Evolutionary conservation across 2,329 filamentous ascomycete species (phyloP).

Genomic region (Huntiella decipiens): DNA sequence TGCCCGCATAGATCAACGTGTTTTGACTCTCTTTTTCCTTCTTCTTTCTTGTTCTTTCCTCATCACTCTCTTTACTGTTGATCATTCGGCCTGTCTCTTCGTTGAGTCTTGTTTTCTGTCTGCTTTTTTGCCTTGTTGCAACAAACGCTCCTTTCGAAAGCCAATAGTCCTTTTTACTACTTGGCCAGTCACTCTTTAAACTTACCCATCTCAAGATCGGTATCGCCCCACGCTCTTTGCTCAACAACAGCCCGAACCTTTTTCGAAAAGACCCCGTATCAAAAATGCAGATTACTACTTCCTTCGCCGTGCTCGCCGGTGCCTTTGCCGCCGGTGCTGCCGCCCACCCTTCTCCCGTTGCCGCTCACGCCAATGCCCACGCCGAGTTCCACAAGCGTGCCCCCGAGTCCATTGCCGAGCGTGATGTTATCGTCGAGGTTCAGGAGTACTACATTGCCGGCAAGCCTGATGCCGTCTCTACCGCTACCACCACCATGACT

Average conservation of each 20-base stretch:
- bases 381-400: constrained; percentile 17
- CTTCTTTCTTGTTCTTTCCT: constrained; percentile 2
- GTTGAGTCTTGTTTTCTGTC: constrained; percentile 1
- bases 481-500: constrained; percentile 14
- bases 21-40: background rate
- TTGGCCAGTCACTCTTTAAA: too few relatives aligned
- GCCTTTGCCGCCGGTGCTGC: constrained; percentile 21
- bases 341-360: constrained; percentile 23
- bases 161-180: too few relatives aligned
- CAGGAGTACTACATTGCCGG: constrained; percentile 19
- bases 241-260: background rate
- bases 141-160: background rate
- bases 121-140: constrained; percentile 7
- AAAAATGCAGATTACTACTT: constrained; percentile 25
- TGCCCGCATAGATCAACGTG: background rate
- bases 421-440: constrained; percentile 1
- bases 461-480: constrained; percentile 16
- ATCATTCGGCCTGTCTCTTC: background rate
- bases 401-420: constrained; percentile 11
- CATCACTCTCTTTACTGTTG: background rate
- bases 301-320: constrained; percentile 21
- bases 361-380: constrained; percentile 20
- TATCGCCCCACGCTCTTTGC: constrained; percentile 2
- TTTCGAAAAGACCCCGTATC: background rate
- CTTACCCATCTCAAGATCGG: too few relatives aligned